Base-by-base conservation (phyloP, 2,329 filamentous ascomycete genomes). In the Grosmannia serpens region DNA sequence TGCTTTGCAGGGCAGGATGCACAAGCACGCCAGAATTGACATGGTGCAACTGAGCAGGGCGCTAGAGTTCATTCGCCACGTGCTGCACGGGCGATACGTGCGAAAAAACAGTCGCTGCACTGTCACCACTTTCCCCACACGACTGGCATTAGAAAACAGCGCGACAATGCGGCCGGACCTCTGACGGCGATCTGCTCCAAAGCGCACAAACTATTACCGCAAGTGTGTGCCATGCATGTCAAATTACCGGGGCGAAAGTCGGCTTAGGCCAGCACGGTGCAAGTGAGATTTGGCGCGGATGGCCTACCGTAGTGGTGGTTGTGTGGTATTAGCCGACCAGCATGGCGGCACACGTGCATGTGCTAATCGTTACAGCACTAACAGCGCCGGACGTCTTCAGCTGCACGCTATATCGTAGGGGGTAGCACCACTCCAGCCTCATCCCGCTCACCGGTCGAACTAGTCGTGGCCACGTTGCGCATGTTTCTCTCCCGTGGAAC, bases 361-460 rank as follows among this genome's bases (percentile, higher is more conserved):
- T 56, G n/a, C 38, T 55, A 47, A 33, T 55, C 20, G 53, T 55
- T 47, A 41, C 53, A 55, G 53, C 54, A 56, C 54, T 56, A 56
- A 56, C 54, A 49, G 27, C 44, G 44, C 54, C 54, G 54, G 54
- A 49, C 41, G 2, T 35, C 26, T n/a, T 56, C 44, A 20, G 24
- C 54, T 35, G 29, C 54, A 49, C 41, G 41, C 41, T 56, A 56
- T 56, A 33, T 49, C 31, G 26, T 38, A 56, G 29, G 54, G 53
- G 54, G 54, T 56, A 47, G 54, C 54, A 56, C 54, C 54, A 50
- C 54, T 56, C 41, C 35, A 49, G 54, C 41, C 54, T 35, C 54
- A 29, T 33, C 26, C 47, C 29, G 54, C 54, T 56, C 54, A 56
- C 54, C 54, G 54, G 54, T 46, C 33, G 29, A 49, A 56, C 38